These are phyloP conservation scores for Ganoderma sinense DNA, from an alignment of 1,284 basidiomycete genomes.

Conservation along the genomic window DNA sequence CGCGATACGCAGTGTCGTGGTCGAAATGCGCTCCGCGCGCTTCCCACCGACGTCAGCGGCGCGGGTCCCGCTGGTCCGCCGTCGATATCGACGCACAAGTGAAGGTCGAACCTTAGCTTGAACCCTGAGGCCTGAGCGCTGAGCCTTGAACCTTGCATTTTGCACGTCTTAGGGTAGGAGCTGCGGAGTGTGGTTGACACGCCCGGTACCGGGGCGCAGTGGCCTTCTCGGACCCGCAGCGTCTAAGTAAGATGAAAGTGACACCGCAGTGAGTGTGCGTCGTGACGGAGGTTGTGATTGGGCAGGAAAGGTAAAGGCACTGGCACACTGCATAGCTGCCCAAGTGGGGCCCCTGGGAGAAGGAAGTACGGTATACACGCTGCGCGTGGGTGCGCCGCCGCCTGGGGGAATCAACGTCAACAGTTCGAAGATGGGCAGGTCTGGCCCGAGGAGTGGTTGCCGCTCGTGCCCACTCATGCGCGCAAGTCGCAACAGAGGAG, in stretches of 20 bases:
- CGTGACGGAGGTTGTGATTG: not conserved
- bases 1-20: not conserved
- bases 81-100: not conserved
- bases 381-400: not conserved
- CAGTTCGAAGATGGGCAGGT: not conserved
- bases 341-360: not conserved
- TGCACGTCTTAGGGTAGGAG: not conserved
- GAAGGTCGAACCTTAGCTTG: not conserved
- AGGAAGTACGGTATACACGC: not conserved
- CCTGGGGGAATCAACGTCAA: not conserved
- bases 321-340: not conserved
- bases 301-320: not conserved
- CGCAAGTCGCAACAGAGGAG: not conserved
- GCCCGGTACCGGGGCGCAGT: not conserved
- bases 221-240: not conserved
- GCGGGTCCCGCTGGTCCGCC: not conserved
- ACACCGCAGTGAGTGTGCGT: not conserved
- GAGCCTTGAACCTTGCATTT: not conserved
- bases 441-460: not conserved
- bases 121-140: no score
- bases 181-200: not conserved
- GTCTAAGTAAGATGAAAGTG: not conserved
- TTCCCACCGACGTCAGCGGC: not conserved
- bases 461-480: not conserved
- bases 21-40: not conserved